Base-by-base conservation (phyloP, 164 flowering plant species). In the Saururus chinensis region DNA sequence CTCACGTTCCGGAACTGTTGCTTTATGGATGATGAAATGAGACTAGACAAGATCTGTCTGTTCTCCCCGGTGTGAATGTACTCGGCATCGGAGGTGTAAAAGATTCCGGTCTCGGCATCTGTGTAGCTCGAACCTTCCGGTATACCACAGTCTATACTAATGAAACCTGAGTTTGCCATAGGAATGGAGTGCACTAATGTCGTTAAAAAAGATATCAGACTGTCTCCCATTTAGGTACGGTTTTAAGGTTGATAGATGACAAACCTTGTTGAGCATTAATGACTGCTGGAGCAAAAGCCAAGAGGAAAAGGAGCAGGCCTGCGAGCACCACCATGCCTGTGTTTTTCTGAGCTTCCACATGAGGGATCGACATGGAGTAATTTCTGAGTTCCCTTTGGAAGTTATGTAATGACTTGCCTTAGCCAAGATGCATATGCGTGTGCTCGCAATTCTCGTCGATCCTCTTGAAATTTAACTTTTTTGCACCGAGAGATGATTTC, bases 91-190 rank as follows among this genome's bases (percentile, higher is more conserved):
- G 63, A 60, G 12, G 63, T 48, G 63, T 60, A 60, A 19, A n/a
- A 9, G 40, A 60, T 60, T 4, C 25, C 41, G 16, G 40, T 60
- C 20, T 19, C 21, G 9, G 24, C 63, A 19, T 60, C 63, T 1
- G 53, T 48, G 55, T 60, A 60, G 53, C 20, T 60, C 7, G 40
- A 14, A 19, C 40, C 53, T 48, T 60, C 40, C 23, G 19, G 30
- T 14, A 60, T 49, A 26, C 63, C 63, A 25, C 63, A 60, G 55
- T 60, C 63, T 7, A 60, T 60, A 53, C 63, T 60, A 8, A 60
- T 60, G 55, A 60, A 60, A 19, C 55, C 63, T 60, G 41, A n/a
- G 55, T 19, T n/a, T 17, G 17, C 19, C 55, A 42, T 10, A 10
- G 49, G 9, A 42, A 14, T 10, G 1, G 7, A 42, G 9, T 42